Base-by-base conservation (phyloP, 768 basidiomycete genomes). In the Crepidotus variabilis region DNA sequence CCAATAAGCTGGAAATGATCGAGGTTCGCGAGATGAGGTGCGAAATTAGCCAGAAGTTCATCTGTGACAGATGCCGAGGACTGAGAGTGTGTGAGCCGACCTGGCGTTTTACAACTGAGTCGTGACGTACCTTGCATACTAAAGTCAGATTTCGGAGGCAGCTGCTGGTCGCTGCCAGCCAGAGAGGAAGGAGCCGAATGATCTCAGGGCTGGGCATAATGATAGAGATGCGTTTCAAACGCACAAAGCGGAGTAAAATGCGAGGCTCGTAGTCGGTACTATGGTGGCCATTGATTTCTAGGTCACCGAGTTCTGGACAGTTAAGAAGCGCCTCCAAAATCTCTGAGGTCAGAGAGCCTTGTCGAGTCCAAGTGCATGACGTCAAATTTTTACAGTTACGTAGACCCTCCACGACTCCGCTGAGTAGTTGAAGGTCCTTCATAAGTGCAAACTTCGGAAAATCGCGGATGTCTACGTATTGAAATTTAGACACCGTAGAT, bases 281-380 rank as follows among this genome's bases (percentile, higher is more conserved):
- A 61, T 76, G 75, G 52, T 83, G 77, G 1, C 90, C 90, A 54
- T 92, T 93, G 43, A 93, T 79, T 64, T 90, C 87, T 2, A 92
- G 70, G 50, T 84, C 83, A 24, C 69, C 63, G 7, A 92, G 71
- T 1, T 71, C 61, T 1, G 65, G 61, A 18, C 75, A 79, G 10
- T 64, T 47, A 5, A 68, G 69, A 5, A 92, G 70, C 16, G 81
- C 78, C n/a, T 72, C 60, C 8, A 93, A 74, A 33, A 90, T 79
- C 0, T 72, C 70, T 4, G 85, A 80, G 39, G 75, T 82, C 20
- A 93, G 70, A 4, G 91, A 85, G 4, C 89, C 87, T 60, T 91
- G 87, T 43, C 91, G 81, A 10, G 90, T 92, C 90, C 90, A 93
- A 6, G 82, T 83, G 64, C 88, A 91, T 7, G 82, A 75, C 47